Evolutionary conservation across 2,329 filamentous ascomycete species (phyloP).

Genomic region (Colletotrichum endophyticum): DNA sequence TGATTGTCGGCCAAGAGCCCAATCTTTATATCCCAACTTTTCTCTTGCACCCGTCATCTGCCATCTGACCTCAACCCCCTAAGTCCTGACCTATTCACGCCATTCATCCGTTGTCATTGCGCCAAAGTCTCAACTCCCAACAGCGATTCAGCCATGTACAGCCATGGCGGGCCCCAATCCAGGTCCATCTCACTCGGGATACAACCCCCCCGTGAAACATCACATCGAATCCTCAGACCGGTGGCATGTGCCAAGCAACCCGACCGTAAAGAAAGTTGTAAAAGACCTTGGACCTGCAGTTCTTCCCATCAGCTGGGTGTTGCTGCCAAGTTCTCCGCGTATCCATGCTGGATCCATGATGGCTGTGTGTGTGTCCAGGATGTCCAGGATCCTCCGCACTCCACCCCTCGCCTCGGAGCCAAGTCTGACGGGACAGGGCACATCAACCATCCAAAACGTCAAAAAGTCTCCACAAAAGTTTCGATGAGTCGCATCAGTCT

Average conservation of each 20-base stretch:
- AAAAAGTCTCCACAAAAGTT: conserved; percentile 7
- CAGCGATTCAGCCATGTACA: not conserved
- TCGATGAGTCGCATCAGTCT: conserved; percentile 16
- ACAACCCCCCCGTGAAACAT: not conserved
- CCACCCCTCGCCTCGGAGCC: not conserved
- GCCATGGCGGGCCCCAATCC: not conserved
- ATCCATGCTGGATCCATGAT: not conserved
- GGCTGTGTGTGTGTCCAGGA: not conserved
- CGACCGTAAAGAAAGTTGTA: not conserved
- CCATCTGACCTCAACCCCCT: not conserved
- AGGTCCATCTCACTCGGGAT: not conserved
- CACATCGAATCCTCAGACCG: not conserved
- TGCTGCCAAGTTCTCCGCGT: not conserved
- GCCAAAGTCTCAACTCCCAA: not conserved
- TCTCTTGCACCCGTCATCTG: not conserved
- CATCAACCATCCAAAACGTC: conserved; percentile 1
- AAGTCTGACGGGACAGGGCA: not conserved
- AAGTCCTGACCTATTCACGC: not conserved
- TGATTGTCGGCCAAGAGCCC: not conserved
- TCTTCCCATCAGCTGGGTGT: not conserved
- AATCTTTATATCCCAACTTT: not conserved
- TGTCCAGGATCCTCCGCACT: not conserved
- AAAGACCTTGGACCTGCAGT: not conserved
- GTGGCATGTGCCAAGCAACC: not conserved
- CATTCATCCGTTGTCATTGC: not conserved